Percentiles rank a stretch among this genome's conserved stretches.
These are phyloP conservation scores for Lagerstroemia speciosa DNA, from an alignment of 345 rosid species.

Conservation along the genomic window DNA sequence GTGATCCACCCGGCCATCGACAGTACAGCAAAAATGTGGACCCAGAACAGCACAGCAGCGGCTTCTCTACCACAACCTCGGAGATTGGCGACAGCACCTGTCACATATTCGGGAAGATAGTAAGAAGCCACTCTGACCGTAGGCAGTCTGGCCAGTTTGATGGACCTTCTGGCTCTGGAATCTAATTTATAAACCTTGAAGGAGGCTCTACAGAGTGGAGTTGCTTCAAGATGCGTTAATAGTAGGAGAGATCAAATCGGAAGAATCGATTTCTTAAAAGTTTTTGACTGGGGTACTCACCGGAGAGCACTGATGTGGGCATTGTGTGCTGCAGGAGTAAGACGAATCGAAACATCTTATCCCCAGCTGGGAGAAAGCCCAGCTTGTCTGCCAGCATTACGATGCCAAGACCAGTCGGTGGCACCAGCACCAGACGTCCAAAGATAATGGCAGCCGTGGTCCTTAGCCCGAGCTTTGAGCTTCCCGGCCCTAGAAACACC, in stretches of 20 bases:
- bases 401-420: constrained; percentile 85
- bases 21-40: constrained; percentile 82
- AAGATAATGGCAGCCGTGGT: constrained; percentile 83
- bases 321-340: constrained; percentile 88
- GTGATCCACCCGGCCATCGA: constrained; percentile 96
- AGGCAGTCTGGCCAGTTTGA: background rate
- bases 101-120: background rate
- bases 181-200: background rate
- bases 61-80: constrained; percentile 97
- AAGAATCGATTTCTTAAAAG: background rate
- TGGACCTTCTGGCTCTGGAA: background rate
- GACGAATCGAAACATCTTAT: constrained; percentile 93
- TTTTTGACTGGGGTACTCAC: constrained; percentile 20
- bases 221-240: background rate
- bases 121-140: background rate
- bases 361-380: constrained; percentile 80
- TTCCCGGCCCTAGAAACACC: constrained; percentile 77
- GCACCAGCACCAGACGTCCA: constrained; percentile 74
- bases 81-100: constrained; percentile 92
- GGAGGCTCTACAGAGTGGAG: background rate
- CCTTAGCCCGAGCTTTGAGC: constrained; percentile 80
- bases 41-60: constrained; percentile 95
- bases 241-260: background rate
- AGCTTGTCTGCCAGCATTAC: constrained; percentile 92
- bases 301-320: constrained; percentile 97